Base-by-base conservation (phyloP, 2,329 filamentous ascomycete species). In the Capronia coronata region DNA sequence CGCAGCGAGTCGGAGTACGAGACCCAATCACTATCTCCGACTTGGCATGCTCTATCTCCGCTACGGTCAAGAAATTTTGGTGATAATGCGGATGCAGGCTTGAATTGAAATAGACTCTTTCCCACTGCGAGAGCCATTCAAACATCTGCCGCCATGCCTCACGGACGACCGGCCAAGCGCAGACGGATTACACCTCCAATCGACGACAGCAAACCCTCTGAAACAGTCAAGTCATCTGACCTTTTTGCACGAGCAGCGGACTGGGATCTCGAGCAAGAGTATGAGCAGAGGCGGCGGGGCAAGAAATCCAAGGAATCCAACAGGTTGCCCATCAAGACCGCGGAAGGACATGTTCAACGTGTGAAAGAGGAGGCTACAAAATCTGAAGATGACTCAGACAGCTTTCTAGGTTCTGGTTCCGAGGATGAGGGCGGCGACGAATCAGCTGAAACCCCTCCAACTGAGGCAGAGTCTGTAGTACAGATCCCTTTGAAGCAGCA, bases 201-300 rank as follows among this genome's bases (percentile, higher is more conserved):
- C 4, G 68, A 74, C 21, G 63, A 63, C 39, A 62, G 61, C 49
- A 62, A 63, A 3, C 60, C 62, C 23, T 60, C 57, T 23, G 59
- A 64, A 29, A 64, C 62, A 21, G 54, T 61, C 40, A 54, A 58
- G 42, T 54, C 65, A 41, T 65, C 67, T 30, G 76, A 78, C 46
- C 89, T 90, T 66, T 78, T 87, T 70, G 79, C 80, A 61, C 83
- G 80, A 62, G 87, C 86, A 4, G 76, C 86, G 51, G 83, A 82
- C 68, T 97, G 91, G 89, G 82, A 95, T 63, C 77, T 95, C 42
- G 93, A 95, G 71, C 86, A 94, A 64, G 84, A 87, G 67, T 97
- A 96, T 73, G 89, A 94, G 68, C 79, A 79, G 54, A 81, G 82
- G 59, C 82, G 86, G 40, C 78, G 87, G 60, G 93, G 93, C 66